Evolutionary conservation across 2,329 filamentous ascomycete species (phyloP), one percentile per base, ranked within the genome.

Genomic region (Claviceps cyperi): DNA sequence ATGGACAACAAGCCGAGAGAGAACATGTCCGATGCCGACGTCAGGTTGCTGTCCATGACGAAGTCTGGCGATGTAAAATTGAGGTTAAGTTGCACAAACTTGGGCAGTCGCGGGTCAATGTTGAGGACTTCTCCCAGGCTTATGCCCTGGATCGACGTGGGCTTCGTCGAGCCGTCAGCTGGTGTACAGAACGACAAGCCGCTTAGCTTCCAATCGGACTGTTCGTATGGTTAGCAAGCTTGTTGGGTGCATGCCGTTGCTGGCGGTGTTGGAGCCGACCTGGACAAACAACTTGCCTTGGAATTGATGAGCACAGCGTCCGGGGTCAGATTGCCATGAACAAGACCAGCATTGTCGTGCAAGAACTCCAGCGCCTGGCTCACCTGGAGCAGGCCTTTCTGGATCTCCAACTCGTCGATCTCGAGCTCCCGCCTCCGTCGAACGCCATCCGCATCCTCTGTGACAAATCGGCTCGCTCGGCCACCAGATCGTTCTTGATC

Each of bases 171-270:
- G 58, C 79, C 77, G 57, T 89, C 85, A 46, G 86, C 80, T 14
- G 89, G 86, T 44, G 86, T 86, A 62, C 85, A 87, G 65, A 96
- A 98, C 0, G 85, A 80, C 39, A 98, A 76, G n/a, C 91, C 92
- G 58, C 89, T 91, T 53, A 98, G 86, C 65, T 98, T 98, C 92
- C 92, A 98, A 66, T 98, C 92, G 46, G 87, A 94, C 83, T 86
- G 60, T 54, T 22, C 15, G 28, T 2, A 1, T 15, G 22, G 35
- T 49, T 22, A 49, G 21, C 28, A 15, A 17, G 15, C 22, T 17
- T 9, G 7, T 41, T 14, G 13, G 6, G 32, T 21, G 28, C 28
- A 9, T 28, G 37, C 8, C 19, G 24, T 11, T 11, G 43, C 19
- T 32, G 22, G 14, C 22, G 4, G 24, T 15, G 43, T 32, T 44